Evolutionary conservation across 768 basidiomycete species (phyloP).

Genomic region (Heimioporus sp.): DNA sequence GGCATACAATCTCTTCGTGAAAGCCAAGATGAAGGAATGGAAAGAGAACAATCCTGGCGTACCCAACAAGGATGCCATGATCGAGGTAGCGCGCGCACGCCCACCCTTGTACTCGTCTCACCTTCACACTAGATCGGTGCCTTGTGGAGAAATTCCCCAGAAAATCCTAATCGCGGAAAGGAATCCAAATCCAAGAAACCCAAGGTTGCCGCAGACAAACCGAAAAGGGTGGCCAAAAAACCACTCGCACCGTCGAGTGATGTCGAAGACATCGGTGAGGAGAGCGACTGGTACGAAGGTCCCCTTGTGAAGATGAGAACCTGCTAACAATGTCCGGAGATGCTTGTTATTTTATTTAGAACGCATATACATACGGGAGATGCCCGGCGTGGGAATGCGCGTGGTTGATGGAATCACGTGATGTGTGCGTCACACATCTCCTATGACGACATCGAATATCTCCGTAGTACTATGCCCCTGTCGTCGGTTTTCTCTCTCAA

Average conservation of each 20-base stretch:
- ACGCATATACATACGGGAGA: no score
- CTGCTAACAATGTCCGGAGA: constrained; percentile 2
- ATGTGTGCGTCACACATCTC: constrained; percentile 12
- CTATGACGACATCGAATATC: constrained; percentile 17
- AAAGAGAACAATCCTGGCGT: constrained; percentile 48
- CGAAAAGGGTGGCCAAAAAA: constrained; percentile 10
- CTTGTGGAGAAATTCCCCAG: constrained; percentile 57
- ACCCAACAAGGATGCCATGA: constrained; percentile 55
- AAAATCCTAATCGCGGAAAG: constrained; percentile 63
- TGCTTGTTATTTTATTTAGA: constrained; percentile 11
- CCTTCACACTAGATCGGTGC: constrained; percentile 44
- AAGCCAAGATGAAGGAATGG: constrained; percentile 56
- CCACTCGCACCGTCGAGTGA: constrained; percentile 20
- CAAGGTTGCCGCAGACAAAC: constrained; percentile 32
- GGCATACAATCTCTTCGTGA: constrained; percentile 58
- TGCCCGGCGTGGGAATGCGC: no score
- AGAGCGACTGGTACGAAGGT: constrained; percentile 16
- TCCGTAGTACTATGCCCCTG: no score
- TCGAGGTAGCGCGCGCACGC: constrained; percentile 30
- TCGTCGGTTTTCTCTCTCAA: background rate
- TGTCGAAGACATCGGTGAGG: constrained; percentile 21
- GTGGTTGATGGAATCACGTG: no score
- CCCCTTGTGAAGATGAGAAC: background rate
- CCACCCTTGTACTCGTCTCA: constrained; percentile 5
- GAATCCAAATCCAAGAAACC: constrained; percentile 46